phyloP scores from a whole-genome alignment of 305 asterid species.

The Fraxinus velutina region DNA sequence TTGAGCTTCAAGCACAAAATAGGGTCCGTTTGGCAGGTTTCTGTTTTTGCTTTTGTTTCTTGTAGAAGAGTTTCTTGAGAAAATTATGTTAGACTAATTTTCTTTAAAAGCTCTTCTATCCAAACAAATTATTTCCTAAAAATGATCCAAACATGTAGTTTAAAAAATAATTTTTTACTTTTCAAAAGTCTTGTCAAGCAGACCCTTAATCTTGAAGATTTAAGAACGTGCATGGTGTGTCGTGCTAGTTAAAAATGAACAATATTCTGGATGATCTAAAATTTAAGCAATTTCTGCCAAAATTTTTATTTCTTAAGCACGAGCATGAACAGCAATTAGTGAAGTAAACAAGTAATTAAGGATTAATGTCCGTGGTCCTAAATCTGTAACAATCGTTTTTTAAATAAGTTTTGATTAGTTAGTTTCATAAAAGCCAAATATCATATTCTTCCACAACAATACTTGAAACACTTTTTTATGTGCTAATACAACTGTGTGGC shows the following conservation, averaged over 20 bases:
- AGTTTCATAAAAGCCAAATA: constrained; percentile 30
- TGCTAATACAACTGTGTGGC: constrained; percentile 23
- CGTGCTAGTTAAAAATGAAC: not conserved
- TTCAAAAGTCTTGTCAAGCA: not conserved
- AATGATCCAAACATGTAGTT: not conserved
- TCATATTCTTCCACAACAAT: constrained; percentile 23
- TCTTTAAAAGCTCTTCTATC: not conserved
- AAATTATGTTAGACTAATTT: not conserved
- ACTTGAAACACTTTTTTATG: constrained; percentile 17
- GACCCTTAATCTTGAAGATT: not conserved
- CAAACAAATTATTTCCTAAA: no score
- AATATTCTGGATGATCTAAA: not conserved
- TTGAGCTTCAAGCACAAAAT: not conserved
- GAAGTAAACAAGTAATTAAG: not conserved
- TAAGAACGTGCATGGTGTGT: not conserved
- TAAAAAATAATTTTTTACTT: no score
- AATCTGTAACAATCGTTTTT: not conserved
- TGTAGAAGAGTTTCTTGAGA: not conserved
- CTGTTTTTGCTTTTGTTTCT: not conserved
- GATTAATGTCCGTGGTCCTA: not conserved
- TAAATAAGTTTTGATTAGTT: not conserved
- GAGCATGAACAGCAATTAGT: not conserved
- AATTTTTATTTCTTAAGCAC: not conserved
- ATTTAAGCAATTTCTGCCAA: not conserved
- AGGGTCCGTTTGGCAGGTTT: not conserved